These are phyloP conservation scores for Aristolochia californica DNA, from an alignment of 164 flowering plant species.

Conservation along the genomic window DNA sequence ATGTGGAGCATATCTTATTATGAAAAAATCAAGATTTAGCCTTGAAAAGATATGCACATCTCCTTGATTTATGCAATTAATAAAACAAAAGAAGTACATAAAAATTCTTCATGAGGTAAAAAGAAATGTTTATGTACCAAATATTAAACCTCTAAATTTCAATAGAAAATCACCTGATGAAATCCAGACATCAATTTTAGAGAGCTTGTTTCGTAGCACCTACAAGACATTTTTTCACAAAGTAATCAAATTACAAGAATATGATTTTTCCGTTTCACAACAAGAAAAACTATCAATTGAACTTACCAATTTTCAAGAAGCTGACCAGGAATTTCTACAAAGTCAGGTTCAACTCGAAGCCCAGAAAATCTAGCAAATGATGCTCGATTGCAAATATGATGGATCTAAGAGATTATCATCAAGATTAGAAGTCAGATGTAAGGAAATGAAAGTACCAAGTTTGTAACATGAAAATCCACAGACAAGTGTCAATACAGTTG, in stretches of 20 bases:
- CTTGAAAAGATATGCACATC: too few relatives aligned
- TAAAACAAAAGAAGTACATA: too few relatives aligned
- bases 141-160: background rate
- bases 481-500: too few relatives aligned
- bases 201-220: constrained; percentile 76
- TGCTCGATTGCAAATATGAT: constrained; percentile 82
- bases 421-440: constrained; percentile 7
- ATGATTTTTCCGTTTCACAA: constrained; percentile 1
- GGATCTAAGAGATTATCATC: constrained; percentile 37
- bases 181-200: constrained; percentile 86
- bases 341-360: constrained; percentile 77
- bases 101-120: too few relatives aligned
- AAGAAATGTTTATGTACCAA: too few relatives aligned
- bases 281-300: background rate
- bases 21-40: too few relatives aligned
- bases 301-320: constrained; percentile 76
- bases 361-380: constrained; percentile 89
- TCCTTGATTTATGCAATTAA: too few relatives aligned
- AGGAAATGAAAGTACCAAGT: background rate
- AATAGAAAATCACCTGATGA: constrained; percentile 55
- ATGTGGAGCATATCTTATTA: too few relatives aligned
- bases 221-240: constrained; percentile 16
- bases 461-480: too few relatives aligned
- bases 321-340: constrained; percentile 80
- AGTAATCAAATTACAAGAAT: constrained; percentile 1